Percentiles rank a stretch among this genome's conserved stretches.
Evolutionary conservation across 257 asterid genomes (phyloP).

Genomic region (Gynochthodes officinalis): DNA sequence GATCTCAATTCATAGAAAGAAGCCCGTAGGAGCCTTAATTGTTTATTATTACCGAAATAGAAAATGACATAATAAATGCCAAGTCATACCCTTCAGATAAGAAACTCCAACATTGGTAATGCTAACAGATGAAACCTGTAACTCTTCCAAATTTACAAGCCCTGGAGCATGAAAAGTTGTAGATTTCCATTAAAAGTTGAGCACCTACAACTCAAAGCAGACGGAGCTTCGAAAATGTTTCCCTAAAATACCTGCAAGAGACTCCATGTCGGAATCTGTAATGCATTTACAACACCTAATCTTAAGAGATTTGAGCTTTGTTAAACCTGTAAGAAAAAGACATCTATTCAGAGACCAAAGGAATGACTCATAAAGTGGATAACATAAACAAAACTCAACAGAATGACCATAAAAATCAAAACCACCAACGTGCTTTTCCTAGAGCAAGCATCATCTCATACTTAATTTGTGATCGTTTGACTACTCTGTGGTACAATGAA

Average conservation of each 20-base stretch:
- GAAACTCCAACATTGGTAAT: slow-evolving; percentile 77
- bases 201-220: background rate
- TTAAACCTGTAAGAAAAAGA: slow-evolving; percentile 43
- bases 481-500: background rate
- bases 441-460: background rate
- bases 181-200: background rate
- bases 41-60: background rate
- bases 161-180: slow-evolving; percentile 40
- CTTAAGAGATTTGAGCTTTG: slow-evolving; percentile 72
- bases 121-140: slow-evolving; percentile 73
- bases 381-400: background rate
- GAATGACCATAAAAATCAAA: background rate
- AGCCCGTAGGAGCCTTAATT: background rate
- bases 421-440: background rate
- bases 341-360: slow-evolving; percentile 10
- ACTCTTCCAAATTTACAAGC: slow-evolving; percentile 56
- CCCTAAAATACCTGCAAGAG: slow-evolving; percentile 58
- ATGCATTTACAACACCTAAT: slow-evolving; percentile 89
- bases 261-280: slow-evolving; percentile 78
- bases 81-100: slow-evolving; percentile 53
- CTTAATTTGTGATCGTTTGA: background rate
- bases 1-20: background rate
- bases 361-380: background rate
- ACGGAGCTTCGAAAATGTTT: slow-evolving; percentile 1
- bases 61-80: background rate